Base-by-base conservation (phyloP, 768 basidiomycete species). In the Boletus reticulatus region DNA sequence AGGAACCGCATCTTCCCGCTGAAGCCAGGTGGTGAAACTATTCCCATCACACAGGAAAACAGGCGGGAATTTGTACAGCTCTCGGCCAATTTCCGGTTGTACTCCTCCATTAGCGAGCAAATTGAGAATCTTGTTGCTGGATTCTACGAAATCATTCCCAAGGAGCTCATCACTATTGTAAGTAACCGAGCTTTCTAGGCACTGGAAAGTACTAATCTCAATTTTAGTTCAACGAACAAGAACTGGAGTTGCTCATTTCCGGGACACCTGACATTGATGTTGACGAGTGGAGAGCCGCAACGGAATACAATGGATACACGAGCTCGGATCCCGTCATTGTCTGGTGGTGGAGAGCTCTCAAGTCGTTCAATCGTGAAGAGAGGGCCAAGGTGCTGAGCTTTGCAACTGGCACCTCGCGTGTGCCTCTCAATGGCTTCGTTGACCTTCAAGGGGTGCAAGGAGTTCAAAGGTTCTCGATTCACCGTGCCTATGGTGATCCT, bases 341-440 rank as follows among this genome's bases (percentile, higher is more conserved):
- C 29, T 99, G 95, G 95, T 98, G 94, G 89, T 99, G 97, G 97
- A 84, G 97, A 61, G 96, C 96, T 2, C 82, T 99, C 42, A 94
- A 98, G 73, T 96, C 94, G 10, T 98, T 98, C 76, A 93, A 90
- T 62, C 89, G 96, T 34, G 95, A 98, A 64, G 97, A 99, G 73
- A 80, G 94, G 53, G 94, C 97, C 32, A 94, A 97, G 72, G 92
- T 99, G 43, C 79, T 99, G 53, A 96, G 95, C 77, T 99, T 99
- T 73, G 95, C 94, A 14, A 96, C 97, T 2, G 85, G 93, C 56
- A 85, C 92, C 6, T 94, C 94, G 10, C 82, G 95, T 44, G 96
- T 99, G 1, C 96, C 96, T 10, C 82, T 98, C 38, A 89, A 87
- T 49, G 97, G 97, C 17, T 99, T 98, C 73, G 85, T 86, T 41